Conservation (phyloP, 352 stramenopile genomes). For the Globisporangium spiculum region DNA sequence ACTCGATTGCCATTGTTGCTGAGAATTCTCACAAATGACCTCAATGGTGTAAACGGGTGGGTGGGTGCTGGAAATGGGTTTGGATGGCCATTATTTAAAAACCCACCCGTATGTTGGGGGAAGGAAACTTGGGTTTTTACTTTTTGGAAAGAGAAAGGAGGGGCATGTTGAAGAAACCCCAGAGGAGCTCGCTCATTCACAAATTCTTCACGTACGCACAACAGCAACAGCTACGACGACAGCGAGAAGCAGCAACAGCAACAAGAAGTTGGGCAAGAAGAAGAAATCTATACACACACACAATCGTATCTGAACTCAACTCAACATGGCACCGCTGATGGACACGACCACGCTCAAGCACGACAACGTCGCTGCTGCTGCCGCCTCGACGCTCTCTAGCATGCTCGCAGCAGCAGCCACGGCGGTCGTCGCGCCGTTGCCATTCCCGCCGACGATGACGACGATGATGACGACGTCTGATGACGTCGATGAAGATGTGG, state of each 20-base stretch:
- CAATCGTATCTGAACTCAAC: background rate
- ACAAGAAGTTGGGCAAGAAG: background rate
- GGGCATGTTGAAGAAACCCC: slow-evolving; percentile 9
- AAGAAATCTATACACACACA: background rate
- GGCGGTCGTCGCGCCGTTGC: slow-evolving; percentile 11
- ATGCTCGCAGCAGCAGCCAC: slow-evolving; percentile 4
- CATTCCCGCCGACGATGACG: slow-evolving; percentile 8
- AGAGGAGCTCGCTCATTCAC: slow-evolving; percentile 3
- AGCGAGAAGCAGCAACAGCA: background rate
- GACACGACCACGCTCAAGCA: slow-evolving; percentile 18
- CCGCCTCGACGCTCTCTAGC: slow-evolving; percentile 7
- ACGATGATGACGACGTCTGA: background rate
- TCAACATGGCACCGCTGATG: slow-evolving; percentile 19
- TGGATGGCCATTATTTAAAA: too few species aligned
- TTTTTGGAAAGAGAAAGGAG: background rate
- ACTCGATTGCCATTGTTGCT: too few species aligned
- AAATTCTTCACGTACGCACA: slow-evolving; percentile 10
- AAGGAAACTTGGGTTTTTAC: background rate
- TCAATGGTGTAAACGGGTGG: background rate
- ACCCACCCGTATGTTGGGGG: background rate
- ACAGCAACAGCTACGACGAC: slow-evolving; percentile 1
- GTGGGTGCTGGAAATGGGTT: background rate
- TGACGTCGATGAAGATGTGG: background rate
- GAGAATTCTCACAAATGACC: too few species aligned
- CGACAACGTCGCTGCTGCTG: slow-evolving; percentile 2